A percentile compares a stretch with the other conserved stretches of the same genome.
Conservation (phyloP, 495 filamentous ascomycete species). For the Penicillium ucsense region DNA sequence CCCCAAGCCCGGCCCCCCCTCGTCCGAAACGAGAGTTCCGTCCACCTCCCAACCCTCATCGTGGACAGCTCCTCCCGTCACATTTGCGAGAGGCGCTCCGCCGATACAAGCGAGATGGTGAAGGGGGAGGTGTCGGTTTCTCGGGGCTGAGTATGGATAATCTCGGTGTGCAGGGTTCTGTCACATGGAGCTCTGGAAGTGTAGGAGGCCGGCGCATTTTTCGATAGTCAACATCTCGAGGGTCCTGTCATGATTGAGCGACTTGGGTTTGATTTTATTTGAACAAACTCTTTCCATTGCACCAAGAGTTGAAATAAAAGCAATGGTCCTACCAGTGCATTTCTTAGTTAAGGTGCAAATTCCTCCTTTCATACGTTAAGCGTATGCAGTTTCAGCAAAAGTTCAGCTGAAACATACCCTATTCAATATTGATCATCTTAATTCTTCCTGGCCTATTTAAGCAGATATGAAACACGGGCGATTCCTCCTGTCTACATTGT, state of each 20-base stretch:
- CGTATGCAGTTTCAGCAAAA: too few species aligned
- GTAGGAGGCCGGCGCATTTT: slow-evolving; percentile 53
- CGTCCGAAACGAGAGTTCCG: slow-evolving; percentile 19
- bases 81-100: slow-evolving; percentile 74
- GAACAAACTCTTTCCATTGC: too few species aligned
- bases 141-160: slow-evolving; percentile 64
- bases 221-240: slow-evolving; percentile 25
- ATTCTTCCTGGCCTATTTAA: too few species aligned
- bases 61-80: slow-evolving; percentile 68
- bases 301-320: too few species aligned
- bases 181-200: slow-evolving; percentile 41
- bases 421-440: too few species aligned
- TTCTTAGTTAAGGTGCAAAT: too few species aligned
- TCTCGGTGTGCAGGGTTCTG: slow-evolving; percentile 52
- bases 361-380: too few species aligned
- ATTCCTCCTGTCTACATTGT: not conserved
- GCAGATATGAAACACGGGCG: not conserved
- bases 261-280: too few species aligned
- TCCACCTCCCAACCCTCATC: slow-evolving; percentile 37
- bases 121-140: slow-evolving; percentile 61
- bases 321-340: too few species aligned
- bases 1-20: slow-evolving; percentile 5
- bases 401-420: too few species aligned
- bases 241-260: too few species aligned
- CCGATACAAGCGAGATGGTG: slow-evolving; percentile 55